These are phyloP conservation scores for Diaporthe vexans DNA, from an alignment of 2,329 filamentous ascomycete species.

Conservation along the genomic window DNA sequence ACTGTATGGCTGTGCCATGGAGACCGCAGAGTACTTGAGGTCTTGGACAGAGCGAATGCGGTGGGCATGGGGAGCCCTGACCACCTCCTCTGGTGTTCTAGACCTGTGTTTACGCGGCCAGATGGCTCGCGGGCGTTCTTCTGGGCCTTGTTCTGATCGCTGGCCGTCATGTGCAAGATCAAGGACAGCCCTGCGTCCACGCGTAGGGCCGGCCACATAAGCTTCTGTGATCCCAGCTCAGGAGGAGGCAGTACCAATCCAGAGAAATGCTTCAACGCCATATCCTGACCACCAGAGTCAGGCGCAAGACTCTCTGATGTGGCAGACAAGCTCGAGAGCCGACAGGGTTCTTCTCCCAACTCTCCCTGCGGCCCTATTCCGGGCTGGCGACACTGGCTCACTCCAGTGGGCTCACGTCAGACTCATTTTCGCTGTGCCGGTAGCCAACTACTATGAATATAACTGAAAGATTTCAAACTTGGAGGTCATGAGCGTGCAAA, in stretches of 20 bases:
- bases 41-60: not conserved
- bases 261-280: not conserved
- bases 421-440: not conserved
- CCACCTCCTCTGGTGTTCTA: not conserved
- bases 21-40: not conserved
- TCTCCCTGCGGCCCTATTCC: not conserved
- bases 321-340: not conserved
- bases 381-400: not conserved
- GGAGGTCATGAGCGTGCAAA: not conserved
- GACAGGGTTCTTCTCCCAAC: not conserved
- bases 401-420: conserved; percentile 23
- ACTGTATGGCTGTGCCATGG: not conserved
- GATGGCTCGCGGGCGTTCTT: not conserved
- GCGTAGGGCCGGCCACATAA: not conserved
- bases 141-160: not conserved
- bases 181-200: not conserved
- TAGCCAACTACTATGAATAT: not conserved
- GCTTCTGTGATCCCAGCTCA: too few relatives aligned
- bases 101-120: not conserved
- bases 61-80: not conserved
- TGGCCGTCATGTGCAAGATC: not conserved
- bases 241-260: too few relatives aligned
- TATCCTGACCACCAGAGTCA: not conserved
- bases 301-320: not conserved
- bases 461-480: not conserved